phyloP scores from a whole-genome alignment of 371 early-diverging fungal genomes.

The Mucor irregularis region DNA sequence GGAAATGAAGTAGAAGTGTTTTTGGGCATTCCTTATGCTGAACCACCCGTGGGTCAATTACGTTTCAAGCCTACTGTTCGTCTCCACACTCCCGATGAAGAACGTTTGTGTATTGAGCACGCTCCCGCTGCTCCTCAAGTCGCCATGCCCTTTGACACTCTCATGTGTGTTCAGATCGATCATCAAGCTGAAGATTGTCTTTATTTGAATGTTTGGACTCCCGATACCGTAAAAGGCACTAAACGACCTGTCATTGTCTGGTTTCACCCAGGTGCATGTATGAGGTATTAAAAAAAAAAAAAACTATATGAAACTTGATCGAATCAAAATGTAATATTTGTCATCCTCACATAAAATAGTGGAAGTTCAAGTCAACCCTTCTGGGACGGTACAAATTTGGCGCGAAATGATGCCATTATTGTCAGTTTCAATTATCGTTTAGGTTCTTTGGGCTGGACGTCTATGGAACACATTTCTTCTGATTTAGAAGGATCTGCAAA shows the following conservation, averaged over 20 bases:
- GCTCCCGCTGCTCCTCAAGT: conserved; percentile 35
- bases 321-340: neutral
- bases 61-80: conserved; percentile 34
- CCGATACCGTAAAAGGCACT: conserved; percentile 13
- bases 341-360: too few species aligned
- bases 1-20: conserved; percentile 26
- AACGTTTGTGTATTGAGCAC: conserved; percentile 20
- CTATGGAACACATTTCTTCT: conserved; percentile 28
- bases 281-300: conserved; percentile 18
- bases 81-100: conserved; percentile 8
- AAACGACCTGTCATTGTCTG: conserved; percentile 38
- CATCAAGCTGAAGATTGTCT: conserved; percentile 42
- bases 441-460: conserved; percentile 38
- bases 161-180: conserved; percentile 37
- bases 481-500: conserved; percentile 29
- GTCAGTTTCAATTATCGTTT: conserved; percentile 44
- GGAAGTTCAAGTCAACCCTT: conserved; percentile 36
- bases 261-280: conserved; percentile 39
- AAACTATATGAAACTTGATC: neutral
- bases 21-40: conserved; percentile 40
- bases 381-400: conserved; percentile 40
- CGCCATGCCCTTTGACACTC: conserved; percentile 40
- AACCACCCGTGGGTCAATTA: conserved; percentile 31
- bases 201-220: conserved; percentile 38
- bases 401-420: conserved; percentile 32